Conservation (phyloP, 2,329 filamentous ascomycete genomes). For the Coleophoma eucalyptorum region DNA sequence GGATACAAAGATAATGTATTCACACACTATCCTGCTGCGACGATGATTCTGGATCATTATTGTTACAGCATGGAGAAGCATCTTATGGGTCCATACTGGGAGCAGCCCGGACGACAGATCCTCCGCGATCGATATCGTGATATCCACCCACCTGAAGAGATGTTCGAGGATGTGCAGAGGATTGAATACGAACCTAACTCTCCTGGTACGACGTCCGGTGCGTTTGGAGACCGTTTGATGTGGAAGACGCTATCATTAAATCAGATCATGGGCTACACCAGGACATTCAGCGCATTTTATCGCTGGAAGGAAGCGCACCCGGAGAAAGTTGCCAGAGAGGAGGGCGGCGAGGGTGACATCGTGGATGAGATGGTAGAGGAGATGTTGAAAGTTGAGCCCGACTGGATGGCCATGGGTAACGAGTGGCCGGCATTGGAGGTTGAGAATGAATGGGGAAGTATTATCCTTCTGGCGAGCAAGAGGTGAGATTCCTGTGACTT, state of each 20-base stretch:
- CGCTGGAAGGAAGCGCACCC: conserved; percentile 55
- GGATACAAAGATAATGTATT: conserved; percentile 63
- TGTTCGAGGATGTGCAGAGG: conserved; percentile 50
- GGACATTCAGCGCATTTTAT: conserved; percentile 57
- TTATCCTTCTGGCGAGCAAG: conserved; percentile 52
- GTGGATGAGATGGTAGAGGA: conserved; percentile 59
- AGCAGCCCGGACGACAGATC: conserved; percentile 53
- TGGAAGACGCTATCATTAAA: conserved; percentile 49
- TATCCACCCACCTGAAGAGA: conserved; percentile 44
- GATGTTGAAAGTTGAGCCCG: conserved; percentile 48
- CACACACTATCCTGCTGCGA: conserved; percentile 47
- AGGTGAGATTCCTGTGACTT: conserved; percentile 9
- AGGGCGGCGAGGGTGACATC: conserved; percentile 56
- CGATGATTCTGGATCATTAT: conserved; percentile 49
- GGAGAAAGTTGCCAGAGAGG: conserved; percentile 40
- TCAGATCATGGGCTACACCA: conserved; percentile 55
- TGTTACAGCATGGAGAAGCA: conserved; percentile 47
- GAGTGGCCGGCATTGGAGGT: conserved; percentile 50
- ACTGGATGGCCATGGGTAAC: conserved; percentile 44
- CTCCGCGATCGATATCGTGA: conserved; percentile 47
- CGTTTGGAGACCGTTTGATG: conserved; percentile 44
- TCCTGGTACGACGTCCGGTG: conserved; percentile 31
- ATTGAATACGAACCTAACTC: conserved; percentile 53
- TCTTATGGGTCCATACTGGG: conserved; percentile 56
- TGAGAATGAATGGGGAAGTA: conserved; percentile 58